Evolutionary conservation across 768 basidiomycete species (phyloP).

Genomic region (Suillus cothurnatus): DNA sequence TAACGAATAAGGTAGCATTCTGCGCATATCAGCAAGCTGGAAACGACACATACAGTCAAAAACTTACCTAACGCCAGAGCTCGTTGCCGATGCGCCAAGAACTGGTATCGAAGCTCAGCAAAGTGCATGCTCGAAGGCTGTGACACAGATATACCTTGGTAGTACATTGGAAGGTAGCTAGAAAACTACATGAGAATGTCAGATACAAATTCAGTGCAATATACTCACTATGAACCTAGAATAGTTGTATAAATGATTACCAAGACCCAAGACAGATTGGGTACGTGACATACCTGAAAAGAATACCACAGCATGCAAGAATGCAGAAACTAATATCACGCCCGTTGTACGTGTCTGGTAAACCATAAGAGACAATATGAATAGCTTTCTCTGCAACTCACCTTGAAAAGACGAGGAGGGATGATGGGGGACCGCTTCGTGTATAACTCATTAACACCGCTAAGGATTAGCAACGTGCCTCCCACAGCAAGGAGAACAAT

Average conservation of each 20-base stretch:
- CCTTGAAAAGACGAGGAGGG: conserved; percentile 43
- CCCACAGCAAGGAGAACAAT: conserved; percentile 40
- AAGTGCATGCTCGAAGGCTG: background rate
- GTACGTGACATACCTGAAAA: conserved; percentile 28
- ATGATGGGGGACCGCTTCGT: conserved; percentile 40
- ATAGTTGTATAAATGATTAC: background rate
- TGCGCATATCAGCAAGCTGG: conserved; percentile 13
- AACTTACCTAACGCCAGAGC: conserved; percentile 32
- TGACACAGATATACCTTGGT: conserved; percentile 28
- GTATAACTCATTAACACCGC: conserved; percentile 35
- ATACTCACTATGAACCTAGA: conserved; percentile 30
- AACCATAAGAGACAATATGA: background rate
- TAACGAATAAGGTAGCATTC: conserved; percentile 40
- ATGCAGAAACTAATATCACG: conserved; percentile 31
- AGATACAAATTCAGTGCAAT: background rate
- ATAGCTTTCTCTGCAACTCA: conserved; percentile 8
- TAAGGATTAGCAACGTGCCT: conserved; percentile 30
- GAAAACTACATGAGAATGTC: conserved; percentile 9
- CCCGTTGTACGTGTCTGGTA: conserved; percentile 41
- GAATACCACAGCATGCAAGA: conserved; percentile 40
- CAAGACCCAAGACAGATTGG: background rate
- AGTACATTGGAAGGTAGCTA: conserved; percentile 44
- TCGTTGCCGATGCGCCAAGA: conserved; percentile 40
- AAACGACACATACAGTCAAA: too few species aligned
- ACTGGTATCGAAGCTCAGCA: conserved; percentile 16